These are phyloP conservation scores for Helotiales sp. DNA, from an alignment of 2,329 filamentous ascomycete genomes.

Conservation along the genomic window DNA sequence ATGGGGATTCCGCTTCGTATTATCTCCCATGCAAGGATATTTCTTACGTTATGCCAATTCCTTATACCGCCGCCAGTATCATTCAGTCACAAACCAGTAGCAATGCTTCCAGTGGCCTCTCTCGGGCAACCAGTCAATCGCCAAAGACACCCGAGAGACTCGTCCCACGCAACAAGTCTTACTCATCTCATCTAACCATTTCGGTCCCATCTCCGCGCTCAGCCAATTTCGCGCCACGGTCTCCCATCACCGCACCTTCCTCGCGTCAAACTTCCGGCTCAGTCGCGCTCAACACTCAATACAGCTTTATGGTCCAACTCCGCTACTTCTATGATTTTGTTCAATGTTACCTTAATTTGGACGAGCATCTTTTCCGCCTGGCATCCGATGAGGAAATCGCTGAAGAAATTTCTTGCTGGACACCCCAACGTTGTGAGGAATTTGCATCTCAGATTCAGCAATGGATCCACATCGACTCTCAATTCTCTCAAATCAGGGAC, in stretches of 20 bases:
- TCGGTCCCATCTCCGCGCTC: background rate
- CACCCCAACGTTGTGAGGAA: background rate
- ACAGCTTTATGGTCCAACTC: background rate
- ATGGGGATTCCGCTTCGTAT: too few relatives aligned
- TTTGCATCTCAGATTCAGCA: background rate
- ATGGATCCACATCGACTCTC: background rate
- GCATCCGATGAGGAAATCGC: background rate
- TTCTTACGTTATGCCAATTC: too few relatives aligned
- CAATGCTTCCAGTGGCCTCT: too few relatives aligned
- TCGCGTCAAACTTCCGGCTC: background rate
- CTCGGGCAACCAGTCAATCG: too few relatives aligned
- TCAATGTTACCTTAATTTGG: background rate
- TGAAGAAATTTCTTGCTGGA: background rate
- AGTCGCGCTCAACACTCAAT: background rate
- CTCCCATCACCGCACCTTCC: background rate
- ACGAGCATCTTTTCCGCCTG: background rate
- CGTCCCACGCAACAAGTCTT: too few relatives aligned
- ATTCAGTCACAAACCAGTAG: too few relatives aligned
- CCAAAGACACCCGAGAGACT: too few relatives aligned
- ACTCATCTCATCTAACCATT: background rate
- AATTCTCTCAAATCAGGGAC: background rate
- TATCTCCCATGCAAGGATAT: too few relatives aligned
- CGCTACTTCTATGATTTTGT: background rate
- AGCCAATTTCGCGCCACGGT: background rate
- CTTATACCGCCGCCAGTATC: too few relatives aligned